Conservation (phyloP, 139 green algal genomes). For the Zygnema cylindricum region DNA sequence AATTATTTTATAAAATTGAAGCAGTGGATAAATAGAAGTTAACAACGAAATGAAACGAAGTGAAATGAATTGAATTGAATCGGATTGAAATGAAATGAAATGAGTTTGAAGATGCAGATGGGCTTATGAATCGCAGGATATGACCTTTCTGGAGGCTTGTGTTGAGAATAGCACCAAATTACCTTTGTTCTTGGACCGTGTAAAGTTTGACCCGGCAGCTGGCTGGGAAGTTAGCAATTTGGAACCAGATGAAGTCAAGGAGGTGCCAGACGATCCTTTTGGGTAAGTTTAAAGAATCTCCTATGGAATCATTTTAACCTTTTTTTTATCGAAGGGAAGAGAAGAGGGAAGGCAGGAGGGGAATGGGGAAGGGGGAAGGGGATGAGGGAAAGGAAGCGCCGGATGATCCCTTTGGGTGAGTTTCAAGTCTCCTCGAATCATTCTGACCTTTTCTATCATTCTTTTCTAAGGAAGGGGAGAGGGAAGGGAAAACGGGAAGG, state of each 20-base stretch:
- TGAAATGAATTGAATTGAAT: neutral
- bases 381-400: no score
- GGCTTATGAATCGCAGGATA: slow-evolving; percentile 27
- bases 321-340: no score
- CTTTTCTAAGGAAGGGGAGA: no score
- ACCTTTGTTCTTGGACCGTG: slow-evolving; percentile 73
- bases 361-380: no score
- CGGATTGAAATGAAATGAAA: neutral
- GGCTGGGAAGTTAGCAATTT: slow-evolving; percentile 7
- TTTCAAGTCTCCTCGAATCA: no score
- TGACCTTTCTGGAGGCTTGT: slow-evolving; percentile 74
- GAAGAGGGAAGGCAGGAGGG: no score
- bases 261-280: neutral
- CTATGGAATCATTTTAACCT: no score
- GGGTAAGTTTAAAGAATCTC: neutral
- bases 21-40: neutral
- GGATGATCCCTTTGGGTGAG: no score
- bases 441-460: no score
- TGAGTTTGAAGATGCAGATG: neutral
- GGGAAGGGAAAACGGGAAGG: no score
- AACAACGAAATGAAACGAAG: neutral
- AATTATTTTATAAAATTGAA: neutral
- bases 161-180: slow-evolving; percentile 77
- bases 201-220: slow-evolving; percentile 70
- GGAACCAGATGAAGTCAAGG: neutral